phyloP scores from a whole-genome alignment of 495 filamentous ascomycete species.

The Penicillium coffeae region DNA sequence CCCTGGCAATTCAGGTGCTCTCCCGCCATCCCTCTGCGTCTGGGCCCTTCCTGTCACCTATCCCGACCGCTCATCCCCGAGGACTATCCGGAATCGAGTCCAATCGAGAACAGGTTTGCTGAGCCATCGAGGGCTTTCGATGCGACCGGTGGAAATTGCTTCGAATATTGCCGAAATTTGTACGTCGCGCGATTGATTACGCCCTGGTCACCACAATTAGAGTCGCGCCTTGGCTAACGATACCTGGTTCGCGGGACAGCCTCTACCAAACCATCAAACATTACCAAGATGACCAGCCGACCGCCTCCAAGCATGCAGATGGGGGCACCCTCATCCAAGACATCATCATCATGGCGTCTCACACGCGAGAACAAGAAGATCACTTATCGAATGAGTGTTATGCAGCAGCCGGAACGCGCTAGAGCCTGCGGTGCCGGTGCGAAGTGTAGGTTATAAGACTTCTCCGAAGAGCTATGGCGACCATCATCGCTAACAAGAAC shows the following conservation, averaged over 20 bases:
- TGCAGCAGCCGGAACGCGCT: slow-evolving; percentile 94
- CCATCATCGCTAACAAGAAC: slow-evolving; percentile 5
- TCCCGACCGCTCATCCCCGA: too few species aligned
- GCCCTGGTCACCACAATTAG: too few species aligned
- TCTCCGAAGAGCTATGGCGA: slow-evolving; percentile 4
- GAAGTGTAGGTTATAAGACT: slow-evolving; percentile 64
- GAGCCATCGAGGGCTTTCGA: too few species aligned
- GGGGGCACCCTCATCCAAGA: slow-evolving; percentile 50
- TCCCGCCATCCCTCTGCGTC: too few species aligned
- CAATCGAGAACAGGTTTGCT: too few species aligned
- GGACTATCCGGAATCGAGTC: too few species aligned
- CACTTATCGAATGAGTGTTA: slow-evolving; percentile 78
- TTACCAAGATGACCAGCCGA: slow-evolving; percentile 32
- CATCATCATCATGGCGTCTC: slow-evolving; percentile 55
- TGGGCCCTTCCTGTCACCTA: too few species aligned
- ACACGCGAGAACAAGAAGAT: slow-evolving; percentile 78
- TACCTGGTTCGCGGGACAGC: background rate
- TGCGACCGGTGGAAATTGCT: too few species aligned
- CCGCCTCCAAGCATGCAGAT: slow-evolving; percentile 21
- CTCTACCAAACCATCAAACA: too few species aligned
- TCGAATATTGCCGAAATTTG: too few species aligned
- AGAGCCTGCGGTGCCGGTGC: slow-evolving; percentile 93
- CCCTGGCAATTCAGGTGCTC: too few species aligned
- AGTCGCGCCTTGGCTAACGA: background rate
- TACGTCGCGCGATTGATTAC: too few species aligned